phyloP scores from a whole-genome alignment of 305 asterid species.

The Fraxinus floribunda region DNA sequence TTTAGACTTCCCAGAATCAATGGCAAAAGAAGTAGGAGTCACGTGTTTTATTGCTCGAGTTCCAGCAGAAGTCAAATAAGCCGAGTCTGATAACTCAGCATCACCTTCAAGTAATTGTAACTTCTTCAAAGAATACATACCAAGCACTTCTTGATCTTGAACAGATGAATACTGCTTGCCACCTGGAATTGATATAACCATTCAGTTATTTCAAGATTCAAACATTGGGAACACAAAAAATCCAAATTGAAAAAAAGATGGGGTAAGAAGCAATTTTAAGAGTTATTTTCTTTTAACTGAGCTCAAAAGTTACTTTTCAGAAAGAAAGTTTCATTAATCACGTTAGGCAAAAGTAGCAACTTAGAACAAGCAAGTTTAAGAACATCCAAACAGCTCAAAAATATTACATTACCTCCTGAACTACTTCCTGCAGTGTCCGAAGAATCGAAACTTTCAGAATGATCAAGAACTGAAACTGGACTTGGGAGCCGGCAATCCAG shows the following conservation, averaged over 20 bases:
- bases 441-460: conserved; percentile 69
- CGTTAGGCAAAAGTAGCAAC: neutral
- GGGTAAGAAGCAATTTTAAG: neutral
- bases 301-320: neutral
- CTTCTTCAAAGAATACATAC: conserved; percentile 33
- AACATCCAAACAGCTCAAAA: neutral
- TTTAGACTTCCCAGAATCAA: conserved; percentile 1
- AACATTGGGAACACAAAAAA: neutral
- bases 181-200: conserved; percentile 43
- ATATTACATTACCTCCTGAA: conserved; percentile 46
- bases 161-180: conserved; percentile 56
- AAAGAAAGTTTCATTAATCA: neutral
- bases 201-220: neutral
- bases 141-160: conserved; percentile 54
- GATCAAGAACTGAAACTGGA: conserved; percentile 79
- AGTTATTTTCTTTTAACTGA: neutral
- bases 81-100: conserved; percentile 78
- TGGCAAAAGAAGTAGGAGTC: conserved; percentile 6
- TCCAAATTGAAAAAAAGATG: neutral
- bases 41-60: conserved; percentile 24
- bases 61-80: conserved; percentile 40
- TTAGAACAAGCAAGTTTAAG: neutral
- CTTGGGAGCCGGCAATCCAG: conserved; percentile 60
- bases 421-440: conserved; percentile 57
- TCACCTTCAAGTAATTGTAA: conserved; percentile 43